phyloP scores from a whole-genome alignment of 2,329 filamentous ascomycete species.

The Zalaria obscura region DNA sequence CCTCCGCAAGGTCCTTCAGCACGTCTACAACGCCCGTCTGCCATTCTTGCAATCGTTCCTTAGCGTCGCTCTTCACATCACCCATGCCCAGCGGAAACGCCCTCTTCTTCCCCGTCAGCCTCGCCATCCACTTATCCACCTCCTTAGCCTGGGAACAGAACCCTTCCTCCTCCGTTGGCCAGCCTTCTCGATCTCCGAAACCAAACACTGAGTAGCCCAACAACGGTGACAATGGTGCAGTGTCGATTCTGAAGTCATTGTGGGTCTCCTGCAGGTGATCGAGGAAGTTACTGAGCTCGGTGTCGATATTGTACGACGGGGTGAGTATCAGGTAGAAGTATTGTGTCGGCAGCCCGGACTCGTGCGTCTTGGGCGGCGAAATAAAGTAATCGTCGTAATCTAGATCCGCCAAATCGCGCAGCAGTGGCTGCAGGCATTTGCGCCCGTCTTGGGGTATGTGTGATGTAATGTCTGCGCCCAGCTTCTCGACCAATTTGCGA shows the following conservation, averaged over 20 bases:
- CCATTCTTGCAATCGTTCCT: conserved; percentile 62
- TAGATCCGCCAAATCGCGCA: conserved; percentile 68
- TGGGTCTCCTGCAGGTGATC: conserved; percentile 84
- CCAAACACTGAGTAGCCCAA: conserved; percentile 90
- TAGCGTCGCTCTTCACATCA: conserved; percentile 64
- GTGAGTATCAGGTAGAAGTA: conserved; percentile 75
- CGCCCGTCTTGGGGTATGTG: conserved; percentile 3
- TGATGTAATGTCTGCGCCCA: conserved; percentile 28
- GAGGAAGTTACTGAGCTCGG: conserved; percentile 74
- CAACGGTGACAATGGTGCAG: conserved; percentile 60
- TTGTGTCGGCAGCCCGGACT: background rate
- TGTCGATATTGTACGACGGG: conserved; percentile 92
- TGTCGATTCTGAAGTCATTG: conserved; percentile 93
- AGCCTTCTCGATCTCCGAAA: conserved; percentile 79
- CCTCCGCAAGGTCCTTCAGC: conserved; percentile 42
- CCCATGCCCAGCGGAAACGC: conserved; percentile 82
- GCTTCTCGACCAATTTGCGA: conserved; percentile 42
- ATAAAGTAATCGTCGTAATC: conserved; percentile 93
- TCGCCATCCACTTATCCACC: conserved; percentile 94
- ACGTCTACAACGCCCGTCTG: conserved; percentile 57
- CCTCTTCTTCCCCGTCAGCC: conserved; percentile 70
- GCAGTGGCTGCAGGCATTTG: conserved; percentile 40
- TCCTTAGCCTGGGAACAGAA: conserved; percentile 89
- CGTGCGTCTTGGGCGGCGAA: conserved; percentile 46
- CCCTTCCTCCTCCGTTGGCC: conserved; percentile 79